Evolutionary conservation across 345 rosid species (phyloP), one percentile per base, ranked within the genome.

Genomic region (Eutrema yunnanense): DNA sequence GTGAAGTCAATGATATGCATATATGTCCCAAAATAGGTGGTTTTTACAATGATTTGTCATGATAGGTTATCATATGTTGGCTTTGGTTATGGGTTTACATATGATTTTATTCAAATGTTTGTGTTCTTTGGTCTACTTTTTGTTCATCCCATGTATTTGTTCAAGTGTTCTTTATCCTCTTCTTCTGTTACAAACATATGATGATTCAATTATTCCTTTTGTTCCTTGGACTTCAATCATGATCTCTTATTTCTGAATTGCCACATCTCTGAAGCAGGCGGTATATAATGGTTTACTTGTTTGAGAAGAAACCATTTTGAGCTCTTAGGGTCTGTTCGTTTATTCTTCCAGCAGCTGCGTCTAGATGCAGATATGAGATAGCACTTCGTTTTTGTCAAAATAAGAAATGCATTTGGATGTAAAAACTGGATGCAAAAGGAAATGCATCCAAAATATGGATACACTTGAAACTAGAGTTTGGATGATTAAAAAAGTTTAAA

Each of bases 41-140:
- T 9, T 54, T 55, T 55, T 34, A 8, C 41, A n/a, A 49, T 22
- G 32, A 47, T 46, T 64, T 54, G 48, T 48, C 5, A 73, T 58
- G 30, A 13, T 67, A 58, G 78, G 54, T 50, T 50, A 50, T 50
- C 29, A 10, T 49, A 19, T 66, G 62, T 50, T 59, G 78, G 68
- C 56, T 59, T 74, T 66, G 54, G 54, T 50, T 58, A 74, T 70
- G 51, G 14, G 14, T 46, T 69, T 32, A 33, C 46, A 41, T 10
- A 40, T 32, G 61, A 53, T 69, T 62, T 65, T 19, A 38, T 65
- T 65, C 44, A 65, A n/a, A 59, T 42, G 16, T 66, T 48, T 32
- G 33, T 67, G 48, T 67, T 29, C 33, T 30, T 42, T 36, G 58
- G 30, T 59, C 4, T 58, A 8, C 37, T 6, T 30, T 38, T 2